Percentiles rank a stretch among this genome's conserved stretches.
Evolutionary conservation across 495 filamentous ascomycete species (phyloP).

Genomic region (Penicillium pulvis): DNA sequence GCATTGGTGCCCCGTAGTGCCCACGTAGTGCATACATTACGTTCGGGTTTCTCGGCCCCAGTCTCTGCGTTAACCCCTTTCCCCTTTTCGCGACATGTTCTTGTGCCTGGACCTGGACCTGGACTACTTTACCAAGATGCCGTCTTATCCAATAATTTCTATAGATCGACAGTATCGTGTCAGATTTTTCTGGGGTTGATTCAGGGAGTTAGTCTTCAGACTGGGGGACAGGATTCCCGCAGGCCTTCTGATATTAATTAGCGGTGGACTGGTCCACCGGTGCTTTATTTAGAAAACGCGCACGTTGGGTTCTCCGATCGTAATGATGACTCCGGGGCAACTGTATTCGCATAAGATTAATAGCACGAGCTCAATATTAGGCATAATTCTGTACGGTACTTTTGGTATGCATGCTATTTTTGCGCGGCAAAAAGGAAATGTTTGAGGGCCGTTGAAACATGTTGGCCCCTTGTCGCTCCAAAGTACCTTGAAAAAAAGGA

Average conservation of each 20-base stretch:
- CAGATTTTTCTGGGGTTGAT: conserved; percentile 7
- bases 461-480: conserved; percentile 6
- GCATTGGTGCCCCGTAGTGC: conserved; percentile 4
- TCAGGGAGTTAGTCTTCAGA: conserved; percentile 6
- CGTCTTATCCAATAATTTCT: conserved; percentile 7
- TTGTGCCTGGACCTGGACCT: not conserved
- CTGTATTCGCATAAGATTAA: not conserved
- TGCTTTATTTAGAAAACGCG: conserved; percentile 11
- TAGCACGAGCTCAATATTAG: not conserved
- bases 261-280: not conserved
- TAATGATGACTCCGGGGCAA: not conserved
- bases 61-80: not conserved
- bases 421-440: not conserved
- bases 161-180: conserved; percentile 7
- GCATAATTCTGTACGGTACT: not conserved
- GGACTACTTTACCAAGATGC: conserved; percentile 11
- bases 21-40: conserved; percentile 3
- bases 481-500: conserved; percentile 6
- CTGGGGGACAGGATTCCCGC: conserved; percentile 9
- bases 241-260: conserved; percentile 3
- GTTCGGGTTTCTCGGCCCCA: conserved; percentile 7
- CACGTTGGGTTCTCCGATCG: not conserved
- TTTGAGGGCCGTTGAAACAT: not conserved
- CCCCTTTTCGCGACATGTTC: conserved; percentile 11
- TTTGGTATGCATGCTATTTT: not conserved